Conservation (phyloP, 1,284 basidiomycete genomes). For the Trichosporon coremiiforme region DNA sequence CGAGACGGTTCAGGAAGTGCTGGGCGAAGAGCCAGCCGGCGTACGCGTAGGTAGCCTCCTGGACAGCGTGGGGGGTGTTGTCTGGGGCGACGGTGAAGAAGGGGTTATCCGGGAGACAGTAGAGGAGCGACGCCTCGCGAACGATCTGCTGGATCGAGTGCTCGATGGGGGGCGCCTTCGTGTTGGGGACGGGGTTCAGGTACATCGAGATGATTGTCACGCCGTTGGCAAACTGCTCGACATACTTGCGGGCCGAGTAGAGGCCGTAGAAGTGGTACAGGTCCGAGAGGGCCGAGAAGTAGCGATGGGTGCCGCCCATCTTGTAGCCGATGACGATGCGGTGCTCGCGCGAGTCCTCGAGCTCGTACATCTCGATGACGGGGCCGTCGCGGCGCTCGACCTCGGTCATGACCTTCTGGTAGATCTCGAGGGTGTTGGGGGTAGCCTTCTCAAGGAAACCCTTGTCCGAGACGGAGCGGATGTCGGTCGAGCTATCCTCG, state of each 20-base stretch:
- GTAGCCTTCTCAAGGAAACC: conserved; percentile 92
- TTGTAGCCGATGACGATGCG: conserved; percentile 96
- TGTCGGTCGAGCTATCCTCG: conserved; percentile 70
- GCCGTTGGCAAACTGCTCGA: conserved; percentile 95
- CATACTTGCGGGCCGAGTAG: conserved; percentile 63
- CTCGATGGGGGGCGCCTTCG: conserved; percentile 84
- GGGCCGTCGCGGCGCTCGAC: conserved; percentile 81
- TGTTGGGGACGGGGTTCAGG: conserved; percentile 80
- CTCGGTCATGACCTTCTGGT: conserved; percentile 87
- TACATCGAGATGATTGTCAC: conserved; percentile 95
- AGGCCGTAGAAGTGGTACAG: conserved; percentile 98
- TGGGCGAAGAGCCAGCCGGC: conserved; percentile 94
- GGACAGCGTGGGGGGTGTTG: conserved; percentile 79
- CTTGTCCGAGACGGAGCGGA: conserved; percentile 84
- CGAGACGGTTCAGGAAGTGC: conserved; percentile 94
- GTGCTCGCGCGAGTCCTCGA: conserved; percentile 81
- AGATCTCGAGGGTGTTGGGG: conserved; percentile 90
- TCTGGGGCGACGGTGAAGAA: conserved; percentile 65
- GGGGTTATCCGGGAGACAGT: conserved; percentile 93
- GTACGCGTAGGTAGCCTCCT: conserved; percentile 97
- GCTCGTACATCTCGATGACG: conserved; percentile 92
- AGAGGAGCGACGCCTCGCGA: conserved; percentile 94
- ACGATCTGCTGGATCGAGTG: conserved; percentile 92
- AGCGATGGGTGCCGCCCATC: conserved; percentile 61
- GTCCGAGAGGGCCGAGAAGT: conserved; percentile 82